Conservation (phyloP, 2,329 filamentous ascomycete genomes). For the Tolypocladium inflatum region DNA sequence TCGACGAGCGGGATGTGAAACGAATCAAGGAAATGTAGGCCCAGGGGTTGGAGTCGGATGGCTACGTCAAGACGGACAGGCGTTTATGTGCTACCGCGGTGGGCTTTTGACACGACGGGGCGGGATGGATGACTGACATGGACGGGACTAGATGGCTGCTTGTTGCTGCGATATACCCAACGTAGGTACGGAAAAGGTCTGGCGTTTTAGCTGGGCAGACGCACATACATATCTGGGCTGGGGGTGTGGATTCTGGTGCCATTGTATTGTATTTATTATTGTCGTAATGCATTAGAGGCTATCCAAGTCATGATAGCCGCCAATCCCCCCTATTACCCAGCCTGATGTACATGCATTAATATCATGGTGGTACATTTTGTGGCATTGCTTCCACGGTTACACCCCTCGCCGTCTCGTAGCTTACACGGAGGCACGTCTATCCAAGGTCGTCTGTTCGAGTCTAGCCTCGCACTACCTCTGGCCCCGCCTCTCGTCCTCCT, state of each 20-base stretch:
- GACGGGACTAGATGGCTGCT: background rate
- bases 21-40: conserved; percentile 1
- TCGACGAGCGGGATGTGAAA: conserved; percentile 1
- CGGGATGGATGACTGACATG: background rate
- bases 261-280: background rate
- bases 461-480: background rate
- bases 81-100: background rate
- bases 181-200: background rate
- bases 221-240: background rate
- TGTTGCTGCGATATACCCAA: conserved; percentile 1
- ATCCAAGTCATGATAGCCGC: background rate
- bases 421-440: background rate
- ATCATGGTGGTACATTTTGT: background rate
- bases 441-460: background rate
- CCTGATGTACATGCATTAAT: background rate
- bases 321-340: background rate
- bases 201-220: background rate
- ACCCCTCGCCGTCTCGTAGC: background rate
- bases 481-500: conserved; percentile 29
- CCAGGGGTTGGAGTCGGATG: background rate
- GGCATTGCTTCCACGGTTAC: too few species aligned
- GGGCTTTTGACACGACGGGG: background rate
- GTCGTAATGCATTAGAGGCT: background rate
- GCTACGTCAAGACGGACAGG: background rate
- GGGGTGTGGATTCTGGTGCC: background rate